These are phyloP conservation scores for Phytophthora melonis DNA, from an alignment of 352 stramenopile species.

Conservation along the genomic window DNA sequence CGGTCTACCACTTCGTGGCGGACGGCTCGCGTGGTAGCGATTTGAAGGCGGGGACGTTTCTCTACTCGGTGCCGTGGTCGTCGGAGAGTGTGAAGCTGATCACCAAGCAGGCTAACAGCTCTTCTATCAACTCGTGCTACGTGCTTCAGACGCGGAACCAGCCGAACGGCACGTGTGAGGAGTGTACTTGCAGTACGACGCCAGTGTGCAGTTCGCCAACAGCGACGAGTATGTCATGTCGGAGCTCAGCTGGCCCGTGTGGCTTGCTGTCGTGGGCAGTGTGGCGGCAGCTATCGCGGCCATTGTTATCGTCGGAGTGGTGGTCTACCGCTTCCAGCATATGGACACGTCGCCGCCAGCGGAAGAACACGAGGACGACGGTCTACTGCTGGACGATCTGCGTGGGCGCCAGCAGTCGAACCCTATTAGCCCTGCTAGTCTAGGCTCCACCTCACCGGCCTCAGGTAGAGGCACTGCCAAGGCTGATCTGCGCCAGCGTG, in stretches of 20 bases:
- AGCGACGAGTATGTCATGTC: conserved; percentile 71
- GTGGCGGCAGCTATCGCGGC: conserved; percentile 59
- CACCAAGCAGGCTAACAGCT: conserved; percentile 46
- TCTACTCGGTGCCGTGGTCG: conserved; percentile 56
- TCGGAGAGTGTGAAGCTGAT: conserved; percentile 29
- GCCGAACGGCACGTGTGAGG: conserved; percentile 62
- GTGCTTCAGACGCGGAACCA: conserved; percentile 80
- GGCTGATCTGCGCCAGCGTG: conserved; percentile 41
- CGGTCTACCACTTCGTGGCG: conserved; percentile 76
- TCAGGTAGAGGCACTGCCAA: conserved; percentile 13
- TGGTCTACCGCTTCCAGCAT: conserved; percentile 58
- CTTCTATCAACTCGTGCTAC: conserved; percentile 65
- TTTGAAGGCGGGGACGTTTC: conserved; percentile 72
- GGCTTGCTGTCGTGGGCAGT: conserved; percentile 64
- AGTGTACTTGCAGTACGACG: conserved; percentile 76
- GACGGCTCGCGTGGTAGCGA: conserved; percentile 73
- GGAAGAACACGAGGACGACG: conserved; percentile 43
- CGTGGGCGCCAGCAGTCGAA: conserved; percentile 16
- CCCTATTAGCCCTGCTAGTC: conserved; percentile 21
- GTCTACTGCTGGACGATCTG: conserved; percentile 49
- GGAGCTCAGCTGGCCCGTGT: conserved; percentile 59
- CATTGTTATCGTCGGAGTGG: conserved; percentile 55
- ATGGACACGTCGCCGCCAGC: conserved; percentile 25
- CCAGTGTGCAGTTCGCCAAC: conserved; percentile 59
- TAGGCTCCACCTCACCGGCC: conserved; percentile 25